Evolutionary conservation across 2,329 filamentous ascomycete genomes (phyloP).

Genomic region (Talaromyces sp.): DNA sequence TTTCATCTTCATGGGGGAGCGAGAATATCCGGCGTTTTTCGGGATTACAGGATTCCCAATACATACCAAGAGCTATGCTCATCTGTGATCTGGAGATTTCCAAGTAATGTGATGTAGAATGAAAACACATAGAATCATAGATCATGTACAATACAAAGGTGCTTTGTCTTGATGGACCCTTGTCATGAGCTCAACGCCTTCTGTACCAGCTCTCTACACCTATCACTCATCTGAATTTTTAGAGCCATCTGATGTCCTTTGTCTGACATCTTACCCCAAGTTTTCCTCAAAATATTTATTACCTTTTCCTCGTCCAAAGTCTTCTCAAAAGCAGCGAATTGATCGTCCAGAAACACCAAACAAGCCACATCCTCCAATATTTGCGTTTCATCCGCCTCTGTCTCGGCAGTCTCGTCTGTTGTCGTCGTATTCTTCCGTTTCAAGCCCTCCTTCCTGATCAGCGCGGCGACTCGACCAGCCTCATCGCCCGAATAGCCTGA

Average conservation of each 20-base stretch:
- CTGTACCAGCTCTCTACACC: slow-evolving; percentile 58
- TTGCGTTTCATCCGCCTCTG: slow-evolving; percentile 54
- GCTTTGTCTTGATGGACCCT: not conserved
- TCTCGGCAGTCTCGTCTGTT: slow-evolving; percentile 5
- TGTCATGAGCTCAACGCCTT: slow-evolving; percentile 51
- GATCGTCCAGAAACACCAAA: slow-evolving; percentile 81
- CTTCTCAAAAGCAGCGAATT: slow-evolving; percentile 75
- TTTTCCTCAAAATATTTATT: slow-evolving; percentile 65
- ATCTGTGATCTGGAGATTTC: not conserved
- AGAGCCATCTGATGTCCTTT: slow-evolving; percentile 62
- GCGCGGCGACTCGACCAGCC: slow-evolving; percentile 59
- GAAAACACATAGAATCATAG: not conserved
- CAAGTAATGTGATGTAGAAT: not conserved
- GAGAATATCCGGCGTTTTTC: not conserved
- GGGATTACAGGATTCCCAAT: not conserved
- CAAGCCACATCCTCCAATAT: slow-evolving; percentile 81
- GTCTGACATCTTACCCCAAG: slow-evolving; percentile 71
- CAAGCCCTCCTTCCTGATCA: slow-evolving; percentile 76
- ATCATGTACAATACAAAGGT: not conserved
- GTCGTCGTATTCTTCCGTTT: slow-evolving; percentile 27
- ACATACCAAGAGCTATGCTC: not conserved
- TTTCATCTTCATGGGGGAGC: not conserved
- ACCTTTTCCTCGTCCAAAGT: slow-evolving; percentile 71
- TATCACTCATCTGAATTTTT: slow-evolving; percentile 60
- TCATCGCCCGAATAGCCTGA: slow-evolving; percentile 52